Percentiles rank a stretch among this genome's conserved stretches.
These are phyloP conservation scores for Talaromyces verruculosus DNA, from an alignment of 2,329 filamentous ascomycete species.

Conservation along the genomic window DNA sequence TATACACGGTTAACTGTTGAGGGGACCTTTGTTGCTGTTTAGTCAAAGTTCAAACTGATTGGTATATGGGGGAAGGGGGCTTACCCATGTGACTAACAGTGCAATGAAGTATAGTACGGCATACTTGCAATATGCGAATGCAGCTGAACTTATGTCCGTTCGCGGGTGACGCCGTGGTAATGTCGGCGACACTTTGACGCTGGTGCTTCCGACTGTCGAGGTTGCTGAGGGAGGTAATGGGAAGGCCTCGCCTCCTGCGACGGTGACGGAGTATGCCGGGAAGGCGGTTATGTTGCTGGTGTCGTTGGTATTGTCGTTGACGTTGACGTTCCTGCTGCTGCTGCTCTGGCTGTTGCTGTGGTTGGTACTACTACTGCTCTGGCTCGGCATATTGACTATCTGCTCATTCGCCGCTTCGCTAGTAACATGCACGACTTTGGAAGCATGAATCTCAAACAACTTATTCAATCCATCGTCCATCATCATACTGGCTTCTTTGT, in stretches of 20 bases:
- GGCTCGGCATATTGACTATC: background rate
- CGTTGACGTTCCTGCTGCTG: background rate
- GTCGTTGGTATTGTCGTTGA: background rate
- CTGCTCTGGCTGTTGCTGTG: background rate
- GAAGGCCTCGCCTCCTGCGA: constrained; percentile 29
- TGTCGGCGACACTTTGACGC: constrained; percentile 3
- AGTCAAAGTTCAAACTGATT: background rate
- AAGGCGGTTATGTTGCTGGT: background rate
- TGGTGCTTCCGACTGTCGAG: constrained; percentile 1
- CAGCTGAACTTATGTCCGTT: constrained; percentile 27
- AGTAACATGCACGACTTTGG: constrained; percentile 64
- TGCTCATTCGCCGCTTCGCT: constrained; percentile 46
- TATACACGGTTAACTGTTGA: constrained; percentile 77
- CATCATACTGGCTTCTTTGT: constrained; percentile 43
- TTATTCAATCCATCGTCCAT: constrained; percentile 44
- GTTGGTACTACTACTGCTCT: background rate
- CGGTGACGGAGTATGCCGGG: constrained; percentile 32
- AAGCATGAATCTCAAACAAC: constrained; percentile 40
- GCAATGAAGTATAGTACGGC: constrained; percentile 44
- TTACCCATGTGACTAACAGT: constrained; percentile 45
- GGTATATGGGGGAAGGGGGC: constrained; percentile 9
- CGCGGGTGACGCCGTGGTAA: constrained; percentile 2
- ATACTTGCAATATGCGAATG: constrained; percentile 43
- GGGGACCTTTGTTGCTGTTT: constrained; percentile 49
- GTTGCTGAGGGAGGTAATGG: constrained; percentile 14